Base-by-base conservation (phyloP, 1,139 yeast species). In the Diutina scorzettiae region DNA sequence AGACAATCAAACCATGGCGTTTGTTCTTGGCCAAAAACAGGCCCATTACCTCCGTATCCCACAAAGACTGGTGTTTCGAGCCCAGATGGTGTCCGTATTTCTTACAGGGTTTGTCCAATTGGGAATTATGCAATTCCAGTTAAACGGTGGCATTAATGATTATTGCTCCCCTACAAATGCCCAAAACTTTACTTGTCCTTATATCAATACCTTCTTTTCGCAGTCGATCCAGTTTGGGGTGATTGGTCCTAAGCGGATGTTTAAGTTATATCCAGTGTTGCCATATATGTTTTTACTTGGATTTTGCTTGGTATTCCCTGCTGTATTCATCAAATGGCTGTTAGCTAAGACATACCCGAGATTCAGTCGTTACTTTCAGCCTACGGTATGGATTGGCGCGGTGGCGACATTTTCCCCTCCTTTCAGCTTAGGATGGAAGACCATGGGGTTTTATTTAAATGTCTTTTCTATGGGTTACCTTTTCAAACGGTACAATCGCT, bases 181-280 rank as follows among this genome's bases (percentile, higher is more conserved):
- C 6, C 58, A 66, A 27, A 58, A 60, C 20, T 74, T 72, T 52
- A 60, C 71, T 2, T 76, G 81, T 53, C 76, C 74, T 29, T 60
- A 55, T 40, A 65, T 68, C 16, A 59, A 55, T 31, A 67, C 76
- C 1, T 72, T 60, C 53, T 77, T 64, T 57, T 59, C 72, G 37
- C 66, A 78, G n/a, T 68, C 78, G 7, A 72, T 76, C 16, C 59
- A 74, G 21, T 76, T 78, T 75, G 84, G 85, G 47, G 74, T 73
- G 41, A 76, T 81, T 51, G 86, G 85, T 24, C 87, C 87, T 20
- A 64, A 70, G 53, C 60, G 55, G 44, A 71, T 77, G 20, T 76
- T 78, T 51, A 56, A 58, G 45, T 54, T 72, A 17, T 73, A 74
- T 49, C 78, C 78, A 29, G 53, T 62, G 28, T 56, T 73, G 53